Conservation (phyloP, 495 filamentous ascomycete species). For the Delitschia confertaspora region DNA sequence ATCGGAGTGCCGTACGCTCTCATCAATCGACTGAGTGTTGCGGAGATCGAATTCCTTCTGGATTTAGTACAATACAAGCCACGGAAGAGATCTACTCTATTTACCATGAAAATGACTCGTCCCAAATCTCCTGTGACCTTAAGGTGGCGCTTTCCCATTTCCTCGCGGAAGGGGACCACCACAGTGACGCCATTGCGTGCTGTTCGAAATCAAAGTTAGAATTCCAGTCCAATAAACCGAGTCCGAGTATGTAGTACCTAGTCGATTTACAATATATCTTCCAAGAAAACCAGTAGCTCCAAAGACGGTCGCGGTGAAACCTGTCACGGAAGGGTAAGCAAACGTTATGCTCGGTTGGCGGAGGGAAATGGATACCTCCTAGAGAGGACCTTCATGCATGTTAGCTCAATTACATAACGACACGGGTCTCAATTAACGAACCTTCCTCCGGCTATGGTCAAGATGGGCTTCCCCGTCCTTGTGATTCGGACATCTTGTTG, state of each 20-base stretch:
- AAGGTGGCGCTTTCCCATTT: conserved; percentile 94
- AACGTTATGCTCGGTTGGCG: conserved; percentile 21
- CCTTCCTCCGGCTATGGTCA: conserved; percentile 36
- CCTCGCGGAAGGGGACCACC: conserved; percentile 87
- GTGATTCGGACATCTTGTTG: conserved; percentile 37
- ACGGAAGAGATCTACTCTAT: not conserved
- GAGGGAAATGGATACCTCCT: conserved; percentile 52
- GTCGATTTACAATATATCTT: conserved; percentile 91
- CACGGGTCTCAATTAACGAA: conserved; percentile 17
- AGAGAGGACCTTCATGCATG: conserved; percentile 55
- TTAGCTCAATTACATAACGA: conserved; percentile 5
- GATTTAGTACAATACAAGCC: no score
- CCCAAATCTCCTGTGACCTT: conserved; percentile 93
- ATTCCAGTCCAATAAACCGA: not conserved
- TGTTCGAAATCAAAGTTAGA: conserved; percentile 40
- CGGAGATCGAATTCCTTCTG: conserved; percentile 88
- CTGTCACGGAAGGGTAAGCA: conserved; percentile 36
- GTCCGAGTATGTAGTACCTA: conserved; percentile 53
- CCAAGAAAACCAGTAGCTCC: conserved; percentile 94
- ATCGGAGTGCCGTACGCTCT: conserved; percentile 92
- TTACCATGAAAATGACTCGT: conserved; percentile 73
- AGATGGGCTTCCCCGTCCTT: conserved; percentile 37
- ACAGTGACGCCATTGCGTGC: conserved; percentile 88
- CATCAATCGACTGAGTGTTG: conserved; percentile 93
- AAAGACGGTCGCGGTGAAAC: conserved; percentile 94